Conservation (phyloP, 2,329 filamentous ascomycete genomes). For the Aspergillus pseudoglaucus region DNA sequence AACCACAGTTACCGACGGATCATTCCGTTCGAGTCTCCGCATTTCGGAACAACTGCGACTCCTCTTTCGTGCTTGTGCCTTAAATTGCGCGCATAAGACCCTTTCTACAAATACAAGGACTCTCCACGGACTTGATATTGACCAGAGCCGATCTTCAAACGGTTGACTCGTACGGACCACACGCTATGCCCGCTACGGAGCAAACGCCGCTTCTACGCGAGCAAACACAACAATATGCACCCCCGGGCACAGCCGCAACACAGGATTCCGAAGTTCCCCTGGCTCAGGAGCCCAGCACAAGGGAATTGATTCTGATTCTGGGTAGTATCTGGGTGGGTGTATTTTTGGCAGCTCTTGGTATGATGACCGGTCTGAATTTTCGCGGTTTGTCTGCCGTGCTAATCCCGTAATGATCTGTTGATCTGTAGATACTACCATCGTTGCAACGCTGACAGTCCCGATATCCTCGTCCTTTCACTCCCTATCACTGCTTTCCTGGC, state of each 20-base stretch:
- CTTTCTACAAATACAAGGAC: no score
- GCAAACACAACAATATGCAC: constrained; percentile 7
- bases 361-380: neutral
- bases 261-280: constrained; percentile 15
- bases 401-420: neutral
- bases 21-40: no score
- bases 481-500: constrained; percentile 75
- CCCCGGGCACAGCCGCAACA: constrained; percentile 4
- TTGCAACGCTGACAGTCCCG: constrained; percentile 75
- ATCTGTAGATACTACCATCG: constrained; percentile 64
- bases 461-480: constrained; percentile 80
- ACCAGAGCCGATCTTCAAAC: no score
- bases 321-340: constrained; percentile 48
- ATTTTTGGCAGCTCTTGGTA: constrained; percentile 52
- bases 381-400: neutral
- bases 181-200: constrained; percentile 16
- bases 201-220: constrained; percentile 26
- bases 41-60: no score
- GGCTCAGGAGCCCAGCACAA: constrained; percentile 42
- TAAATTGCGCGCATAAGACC: no score
- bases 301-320: constrained; percentile 44
- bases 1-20: no score
- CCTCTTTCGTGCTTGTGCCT: no score
- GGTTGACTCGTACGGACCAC: neutral
- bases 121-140: no score